phyloP scores from a whole-genome alignment of 306 rosid species.

The Quillaja saponaria region DNA sequence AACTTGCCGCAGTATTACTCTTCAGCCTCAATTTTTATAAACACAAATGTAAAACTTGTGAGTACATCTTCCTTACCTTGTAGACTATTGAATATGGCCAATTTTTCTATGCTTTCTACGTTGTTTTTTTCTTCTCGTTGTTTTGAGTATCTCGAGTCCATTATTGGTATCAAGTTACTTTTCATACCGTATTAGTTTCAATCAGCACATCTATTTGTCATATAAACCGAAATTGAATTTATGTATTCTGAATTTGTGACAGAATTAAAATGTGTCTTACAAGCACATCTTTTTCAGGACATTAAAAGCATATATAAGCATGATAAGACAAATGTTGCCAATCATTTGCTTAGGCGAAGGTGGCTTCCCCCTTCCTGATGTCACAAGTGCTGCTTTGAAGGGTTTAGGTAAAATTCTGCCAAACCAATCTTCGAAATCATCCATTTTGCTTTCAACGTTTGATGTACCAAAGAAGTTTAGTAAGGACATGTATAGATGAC shows the following conservation, averaged over 20 bases:
- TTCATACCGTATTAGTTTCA: too few species aligned
- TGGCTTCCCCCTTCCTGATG: constrained; percentile 21
- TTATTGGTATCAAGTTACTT: too few species aligned
- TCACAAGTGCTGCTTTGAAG: constrained; percentile 10
- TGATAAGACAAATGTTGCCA: constrained; percentile 9
- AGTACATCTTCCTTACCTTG: neutral
- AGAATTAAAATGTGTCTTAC: neutral
- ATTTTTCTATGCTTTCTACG: neutral
- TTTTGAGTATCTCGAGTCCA: too few species aligned
- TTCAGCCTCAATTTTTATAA: constrained; percentile 15
- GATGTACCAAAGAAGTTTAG: too few species aligned
- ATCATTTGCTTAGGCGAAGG: constrained; percentile 19
- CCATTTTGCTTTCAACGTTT: neutral
- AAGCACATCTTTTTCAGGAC: constrained; percentile 7
- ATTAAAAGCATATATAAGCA: neutral
- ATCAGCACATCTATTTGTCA: too few species aligned
- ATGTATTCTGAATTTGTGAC: too few species aligned
- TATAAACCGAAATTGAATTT: too few species aligned
- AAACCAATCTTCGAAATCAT: neutral
- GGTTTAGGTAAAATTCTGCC: constrained; percentile 19
- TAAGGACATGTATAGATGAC: too few species aligned
- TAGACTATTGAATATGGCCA: neutral
- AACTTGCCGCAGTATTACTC: constrained; percentile 3
- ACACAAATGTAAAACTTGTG: constrained; percentile 10
- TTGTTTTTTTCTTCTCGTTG: too few species aligned